These are phyloP conservation scores for Cantharellus anzutake DNA, from an alignment of 768 basidiomycete genomes.

Conservation along the genomic window DNA sequence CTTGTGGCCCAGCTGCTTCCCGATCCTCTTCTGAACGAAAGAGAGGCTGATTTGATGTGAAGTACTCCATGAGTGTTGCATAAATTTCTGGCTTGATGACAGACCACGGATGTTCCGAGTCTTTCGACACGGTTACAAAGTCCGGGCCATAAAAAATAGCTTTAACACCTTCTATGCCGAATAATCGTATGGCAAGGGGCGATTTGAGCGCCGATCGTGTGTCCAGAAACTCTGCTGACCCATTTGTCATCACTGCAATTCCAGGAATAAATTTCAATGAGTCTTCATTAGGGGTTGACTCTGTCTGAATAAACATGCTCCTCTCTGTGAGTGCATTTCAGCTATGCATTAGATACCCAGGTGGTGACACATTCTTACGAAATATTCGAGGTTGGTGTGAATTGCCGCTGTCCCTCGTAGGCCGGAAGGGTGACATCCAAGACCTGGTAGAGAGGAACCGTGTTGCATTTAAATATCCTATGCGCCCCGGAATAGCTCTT, in stretches of 20 bases:
- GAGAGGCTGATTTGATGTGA: constrained; percentile 73
- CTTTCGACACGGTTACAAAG: constrained; percentile 92
- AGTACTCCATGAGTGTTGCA: constrained; percentile 90
- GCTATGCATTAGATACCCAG: no score
- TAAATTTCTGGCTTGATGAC: constrained; percentile 95
- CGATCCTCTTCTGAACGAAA: constrained; percentile 70
- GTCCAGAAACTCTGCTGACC: constrained; percentile 89
- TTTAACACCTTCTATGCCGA: constrained; percentile 85
- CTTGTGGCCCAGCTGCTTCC: constrained; percentile 74
- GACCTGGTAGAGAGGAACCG: no score
- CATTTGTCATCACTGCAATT: constrained; percentile 65
- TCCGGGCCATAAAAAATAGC: constrained; percentile 92
- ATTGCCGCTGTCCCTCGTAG: no score
- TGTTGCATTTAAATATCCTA: no score
- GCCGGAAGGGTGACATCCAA: no score
- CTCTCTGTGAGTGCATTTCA: constrained; percentile 16
- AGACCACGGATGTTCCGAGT: constrained; percentile 67
- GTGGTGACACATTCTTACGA: no score
- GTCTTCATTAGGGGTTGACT: constrained; percentile 91
- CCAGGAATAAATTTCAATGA: constrained; percentile 98
- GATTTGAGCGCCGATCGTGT: constrained; percentile 72
- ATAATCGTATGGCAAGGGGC: constrained; percentile 82
- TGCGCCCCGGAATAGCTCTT: no score
- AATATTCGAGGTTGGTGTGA: no score
- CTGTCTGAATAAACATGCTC: constrained; percentile 98